These are phyloP conservation scores for Phytophthora quininea DNA, from an alignment of 352 stramenopile genomes.

Conservation along the genomic window DNA sequence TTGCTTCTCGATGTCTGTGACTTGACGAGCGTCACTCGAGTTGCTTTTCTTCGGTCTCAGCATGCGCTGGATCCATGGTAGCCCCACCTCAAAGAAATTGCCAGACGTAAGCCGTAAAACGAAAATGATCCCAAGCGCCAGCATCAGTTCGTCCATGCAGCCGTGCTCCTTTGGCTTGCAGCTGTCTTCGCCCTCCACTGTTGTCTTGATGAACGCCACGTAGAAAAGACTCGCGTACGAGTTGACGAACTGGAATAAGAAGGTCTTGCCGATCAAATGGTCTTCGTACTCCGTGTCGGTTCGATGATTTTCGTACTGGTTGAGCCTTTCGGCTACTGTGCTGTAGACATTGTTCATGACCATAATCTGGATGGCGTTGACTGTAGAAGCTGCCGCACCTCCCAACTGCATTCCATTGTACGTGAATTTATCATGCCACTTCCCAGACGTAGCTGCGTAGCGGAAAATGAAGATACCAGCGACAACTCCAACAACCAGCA, in stretches of 20 bases:
- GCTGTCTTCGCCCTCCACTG: constrained; percentile 47
- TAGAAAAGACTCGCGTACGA: constrained; percentile 85
- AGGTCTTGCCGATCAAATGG: constrained; percentile 85
- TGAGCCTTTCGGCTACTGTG: constrained; percentile 63
- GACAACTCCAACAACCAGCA: constrained; percentile 71
- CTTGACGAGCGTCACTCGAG: constrained; percentile 20
- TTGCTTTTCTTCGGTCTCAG: constrained; percentile 27
- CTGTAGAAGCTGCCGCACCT: constrained; percentile 62
- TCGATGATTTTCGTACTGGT: constrained; percentile 94
- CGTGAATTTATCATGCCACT: constrained; percentile 69
- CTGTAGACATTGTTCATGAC: constrained; percentile 81
- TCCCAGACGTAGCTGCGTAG: constrained; percentile 52
- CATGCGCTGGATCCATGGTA: constrained; percentile 80
- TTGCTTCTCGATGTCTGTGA: constrained; percentile 58
- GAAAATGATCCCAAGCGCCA: constrained; percentile 80
- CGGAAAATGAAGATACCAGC: constrained; percentile 80
- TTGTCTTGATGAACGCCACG: constrained; percentile 85
- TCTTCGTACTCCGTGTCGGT: constrained; percentile 97
- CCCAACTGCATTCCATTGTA: constrained; percentile 52
- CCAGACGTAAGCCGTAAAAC: constrained; percentile 67
- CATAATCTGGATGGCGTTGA: constrained; percentile 86
- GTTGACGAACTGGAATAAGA: constrained; percentile 88
- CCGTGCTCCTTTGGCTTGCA: constrained; percentile 50
- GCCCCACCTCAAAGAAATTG: constrained; percentile 79
- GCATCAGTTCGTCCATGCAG: constrained; percentile 84